Evolutionary conservation across 2,329 filamentous ascomycete species (phyloP).

Genomic region (Colletotrichum abscissum): DNA sequence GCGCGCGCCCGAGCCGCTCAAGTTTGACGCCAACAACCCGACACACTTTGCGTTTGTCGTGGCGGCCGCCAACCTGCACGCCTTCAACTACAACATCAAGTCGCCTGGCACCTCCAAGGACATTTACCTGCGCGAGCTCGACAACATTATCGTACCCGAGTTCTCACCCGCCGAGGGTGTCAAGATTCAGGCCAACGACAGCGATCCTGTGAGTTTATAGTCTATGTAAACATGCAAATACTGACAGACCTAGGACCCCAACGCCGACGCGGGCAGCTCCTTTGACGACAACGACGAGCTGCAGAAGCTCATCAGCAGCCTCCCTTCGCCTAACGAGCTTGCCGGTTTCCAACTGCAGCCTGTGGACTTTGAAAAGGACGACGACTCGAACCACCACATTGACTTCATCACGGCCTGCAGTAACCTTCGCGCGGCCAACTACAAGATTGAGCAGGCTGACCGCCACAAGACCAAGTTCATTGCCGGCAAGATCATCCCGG

Average conservation of each 20-base stretch:
- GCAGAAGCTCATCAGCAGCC: conserved; percentile 74
- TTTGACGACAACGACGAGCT: conserved; percentile 83
- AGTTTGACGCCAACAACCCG: conserved; percentile 85
- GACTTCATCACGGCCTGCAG: conserved; percentile 98
- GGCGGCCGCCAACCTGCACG: conserved; percentile 90
- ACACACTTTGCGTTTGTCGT: conserved; percentile 92
- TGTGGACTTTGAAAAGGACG: conserved; percentile 98
- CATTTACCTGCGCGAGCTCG: conserved; percentile 82
- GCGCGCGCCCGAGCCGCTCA: conserved; percentile 90
- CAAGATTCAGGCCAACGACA: conserved; percentile 97
- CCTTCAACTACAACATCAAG: conserved; percentile 98
- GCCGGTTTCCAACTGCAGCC: conserved; percentile 90
- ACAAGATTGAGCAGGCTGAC: conserved; percentile 93
- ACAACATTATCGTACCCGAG: conserved; percentile 95
- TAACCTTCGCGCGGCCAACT: conserved; percentile 96
- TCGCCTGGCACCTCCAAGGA: conserved; percentile 77
- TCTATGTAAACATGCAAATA: background rate
- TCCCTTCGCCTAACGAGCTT: conserved; percentile 84
- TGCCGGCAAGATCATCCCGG: conserved; percentile 98
- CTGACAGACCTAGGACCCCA: conserved; percentile 74
- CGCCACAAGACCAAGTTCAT: conserved; percentile 99
- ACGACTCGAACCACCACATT: conserved; percentile 97
- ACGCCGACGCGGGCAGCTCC: conserved; percentile 66
- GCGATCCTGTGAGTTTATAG: conserved; percentile 75
- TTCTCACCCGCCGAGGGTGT: conserved; percentile 91